Base-by-base conservation (phyloP, 1,284 basidiomycete species). In the Mycena sp. region DNA sequence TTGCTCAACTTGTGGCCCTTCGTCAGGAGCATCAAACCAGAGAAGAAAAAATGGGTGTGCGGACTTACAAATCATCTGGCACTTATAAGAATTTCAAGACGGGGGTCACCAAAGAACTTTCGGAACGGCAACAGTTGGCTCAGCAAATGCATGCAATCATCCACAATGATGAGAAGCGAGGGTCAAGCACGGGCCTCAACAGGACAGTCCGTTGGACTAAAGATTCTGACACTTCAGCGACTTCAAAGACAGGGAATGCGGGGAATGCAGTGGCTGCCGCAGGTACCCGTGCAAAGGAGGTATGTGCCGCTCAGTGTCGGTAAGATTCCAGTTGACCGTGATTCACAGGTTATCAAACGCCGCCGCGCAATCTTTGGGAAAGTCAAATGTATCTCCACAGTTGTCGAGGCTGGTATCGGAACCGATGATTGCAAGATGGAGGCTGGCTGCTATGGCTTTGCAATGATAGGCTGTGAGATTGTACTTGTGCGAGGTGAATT, bases 111-210 rank as follows among this genome's bases (percentile, higher is more conserved):
- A 53, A 53, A 19, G 23, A 21, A 4, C 37, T 53, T 5, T 40
- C 51, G 1, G 37, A 38, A 3, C 21, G 50, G 7, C 50, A 52
- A 40, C 28, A 10, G 6, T 35, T 52, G 14, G 50, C 35, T 2
- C 51, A 41, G 25, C 6, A n/a, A 16, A 53, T 53, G 51, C 23
- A 41, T 4, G 35, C 14, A 7, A 53, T 53, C 29, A 23, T 53
- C 6, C 21, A n/a, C 2, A 16, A 17, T 6, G 51, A 53, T 19
- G 37, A 53, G 21, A 38, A 53, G 51, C 35, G 51, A 4, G 38
- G 51, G 2, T 40, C 51, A 4, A 53, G 51, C n/a, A 40, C 51
- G 9, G 51, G 51, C 19, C 38, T 53, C 25, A 53, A 53, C 14
- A 21, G 51, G 5, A 53, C 6, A 10, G 51, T 53, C n/a, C 51